phyloP scores from a whole-genome alignment of 306 rosid genomes.

The Trichosanthes cucumerina region DNA sequence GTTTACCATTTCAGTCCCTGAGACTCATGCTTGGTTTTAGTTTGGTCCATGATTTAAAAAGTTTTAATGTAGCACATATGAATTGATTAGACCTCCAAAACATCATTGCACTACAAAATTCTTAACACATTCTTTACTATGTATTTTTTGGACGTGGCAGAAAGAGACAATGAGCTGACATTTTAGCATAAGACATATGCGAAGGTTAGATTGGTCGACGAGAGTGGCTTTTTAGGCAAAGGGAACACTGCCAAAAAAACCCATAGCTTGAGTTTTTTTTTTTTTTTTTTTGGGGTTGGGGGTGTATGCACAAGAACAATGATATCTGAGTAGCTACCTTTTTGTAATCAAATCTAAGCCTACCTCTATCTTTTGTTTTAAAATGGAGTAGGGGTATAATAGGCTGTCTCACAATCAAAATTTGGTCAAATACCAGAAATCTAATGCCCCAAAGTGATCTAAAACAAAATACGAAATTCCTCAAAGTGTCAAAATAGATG shows the following conservation, averaged over 20 bases:
- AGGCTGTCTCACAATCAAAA: background rate
- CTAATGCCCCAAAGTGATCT: background rate
- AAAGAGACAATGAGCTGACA: background rate
- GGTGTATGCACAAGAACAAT: background rate
- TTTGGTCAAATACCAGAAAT: background rate
- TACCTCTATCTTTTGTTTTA: background rate
- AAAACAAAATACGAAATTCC: background rate
- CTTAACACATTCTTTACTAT: background rate
- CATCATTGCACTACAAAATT: background rate
- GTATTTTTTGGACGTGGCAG: background rate
- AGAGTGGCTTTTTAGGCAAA: background rate
- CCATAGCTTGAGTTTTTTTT: background rate
- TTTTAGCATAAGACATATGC: background rate
- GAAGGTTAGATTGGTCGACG: background rate
- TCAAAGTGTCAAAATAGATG: background rate
- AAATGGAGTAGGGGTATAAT: background rate
- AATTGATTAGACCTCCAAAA: background rate
- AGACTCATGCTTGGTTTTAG: background rate
- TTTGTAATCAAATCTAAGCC: background rate
- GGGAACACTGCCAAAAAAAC: background rate
- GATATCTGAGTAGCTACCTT: background rate
- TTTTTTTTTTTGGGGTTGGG: too few relatives aligned
- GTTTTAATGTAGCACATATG: background rate
- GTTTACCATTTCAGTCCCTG: background rate
- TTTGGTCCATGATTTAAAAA: background rate